Conservation (phyloP, 768 basidiomycete species). For the Boletus rubroflammeus region DNA sequence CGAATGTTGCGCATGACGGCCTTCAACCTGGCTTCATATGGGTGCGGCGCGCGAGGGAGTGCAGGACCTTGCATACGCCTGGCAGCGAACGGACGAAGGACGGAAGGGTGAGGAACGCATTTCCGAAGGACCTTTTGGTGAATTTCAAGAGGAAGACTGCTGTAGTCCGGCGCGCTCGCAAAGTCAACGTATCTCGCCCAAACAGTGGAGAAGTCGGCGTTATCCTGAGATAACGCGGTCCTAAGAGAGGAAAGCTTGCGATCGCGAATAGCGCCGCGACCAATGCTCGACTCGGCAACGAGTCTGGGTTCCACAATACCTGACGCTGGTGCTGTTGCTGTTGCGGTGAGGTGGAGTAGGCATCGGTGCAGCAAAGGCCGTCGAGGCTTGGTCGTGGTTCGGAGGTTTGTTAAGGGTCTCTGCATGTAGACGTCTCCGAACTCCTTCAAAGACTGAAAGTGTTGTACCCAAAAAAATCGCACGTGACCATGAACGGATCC, state of each 20-base stretch:
- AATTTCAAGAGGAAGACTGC: slow-evolving; percentile 55
- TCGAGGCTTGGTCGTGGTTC: slow-evolving; percentile 8
- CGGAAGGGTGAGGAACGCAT: slow-evolving; percentile 49
- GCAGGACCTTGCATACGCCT: slow-evolving; percentile 39
- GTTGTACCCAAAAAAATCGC: slow-evolving; percentile 11
- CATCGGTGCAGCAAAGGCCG: slow-evolving; percentile 5
- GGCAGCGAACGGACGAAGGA: slow-evolving; percentile 45
- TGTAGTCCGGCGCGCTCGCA: slow-evolving; percentile 44
- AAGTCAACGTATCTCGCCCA: slow-evolving; percentile 66
- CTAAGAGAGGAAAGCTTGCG: slow-evolving; percentile 29
- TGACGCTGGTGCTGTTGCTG: slow-evolving; percentile 1
- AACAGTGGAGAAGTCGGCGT: slow-evolving; percentile 44
- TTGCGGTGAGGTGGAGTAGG: slow-evolving; percentile 10
- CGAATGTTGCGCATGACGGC: slow-evolving; percentile 69
- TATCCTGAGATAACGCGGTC: slow-evolving; percentile 29
- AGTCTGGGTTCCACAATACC: slow-evolving; percentile 1
- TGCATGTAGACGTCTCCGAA: slow-evolving; percentile 15
- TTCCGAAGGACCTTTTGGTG: slow-evolving; percentile 69
- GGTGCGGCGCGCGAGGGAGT: slow-evolving; percentile 40
- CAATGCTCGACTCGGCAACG: slow-evolving; percentile 1
- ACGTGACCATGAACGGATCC: slow-evolving; percentile 1
- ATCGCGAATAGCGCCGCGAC: slow-evolving; percentile 13
- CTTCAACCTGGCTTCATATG: slow-evolving; percentile 66
- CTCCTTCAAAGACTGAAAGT: background rate
- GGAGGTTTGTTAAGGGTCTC: slow-evolving; percentile 21